Evolutionary conservation across 306 rosid genomes (phyloP), one percentile per base, ranked within the genome.

Genomic region (Cyclanthera cordifolia): DNA sequence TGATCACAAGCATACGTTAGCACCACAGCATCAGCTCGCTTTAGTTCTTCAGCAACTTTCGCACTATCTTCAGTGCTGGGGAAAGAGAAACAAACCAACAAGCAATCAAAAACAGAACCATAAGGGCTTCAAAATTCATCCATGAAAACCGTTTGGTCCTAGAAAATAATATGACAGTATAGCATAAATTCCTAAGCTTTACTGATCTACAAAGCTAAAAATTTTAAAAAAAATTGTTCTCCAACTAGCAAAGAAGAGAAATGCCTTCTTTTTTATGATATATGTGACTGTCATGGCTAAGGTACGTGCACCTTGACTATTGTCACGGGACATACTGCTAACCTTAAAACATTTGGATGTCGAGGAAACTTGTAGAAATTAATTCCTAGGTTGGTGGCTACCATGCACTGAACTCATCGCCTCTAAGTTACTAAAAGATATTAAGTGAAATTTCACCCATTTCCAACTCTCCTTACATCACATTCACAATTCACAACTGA

Each of bases 1-100:
- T 82, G 83, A 74, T 90, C 95, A 50, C 99, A 94, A 2, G 99
- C 99, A 80, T 94, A 94, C 24, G 99, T 90, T 39, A 94, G 90
- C 73, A 94, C 97, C 23, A 94, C 85, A 5, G 97, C 88, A 77
- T 94, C 99, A 78, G 99, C 96, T 27, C 87, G 82, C 86, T 85
- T 84, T 79, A 94, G 80, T 72, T 94, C 99, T 74, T 94, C 99
- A 41, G 97, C 85, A 82, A 94, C 97, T 82, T 75, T 90, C 75
- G 64, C 81, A 63, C 78, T 78, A 76, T 94, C 96, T 81, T 86
- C 97, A 2, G 83, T 41, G 67, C 96, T 90, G 83, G 59, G 67
- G n/a, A n/a, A n/a, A n/a, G n/a, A 17, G 15, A 54, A 24, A 59
- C 21, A 60, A 60, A 17, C n/a, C 14, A 24, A 16, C 24, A 34